A percentile compares a stretch with the other conserved stretches of the same genome.
These are phyloP conservation scores for Exophiala dermatitidis DNA, from an alignment of 2,329 filamentous ascomycete species.

Conservation along the genomic window DNA sequence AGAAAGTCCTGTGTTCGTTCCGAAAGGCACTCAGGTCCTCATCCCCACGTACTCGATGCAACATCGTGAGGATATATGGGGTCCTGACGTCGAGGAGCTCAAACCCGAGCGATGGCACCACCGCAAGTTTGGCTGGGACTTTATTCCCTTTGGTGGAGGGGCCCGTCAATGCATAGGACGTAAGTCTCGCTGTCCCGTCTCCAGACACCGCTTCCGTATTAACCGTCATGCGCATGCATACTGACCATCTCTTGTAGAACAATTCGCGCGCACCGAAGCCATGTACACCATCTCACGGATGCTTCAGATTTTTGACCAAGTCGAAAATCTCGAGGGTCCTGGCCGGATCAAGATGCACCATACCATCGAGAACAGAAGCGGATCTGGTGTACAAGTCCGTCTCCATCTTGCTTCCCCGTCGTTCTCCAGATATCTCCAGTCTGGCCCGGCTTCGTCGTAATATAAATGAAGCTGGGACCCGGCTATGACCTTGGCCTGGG, in stretches of 20 bases:
- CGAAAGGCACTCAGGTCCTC: slow-evolving; percentile 28
- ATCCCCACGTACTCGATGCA: slow-evolving; percentile 34
- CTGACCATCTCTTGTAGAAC: slow-evolving; percentile 38
- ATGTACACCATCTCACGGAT: slow-evolving; percentile 61
- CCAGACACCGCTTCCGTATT: too few species aligned
- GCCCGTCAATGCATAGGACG: slow-evolving; percentile 48
- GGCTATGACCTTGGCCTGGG: slow-evolving; percentile 5
- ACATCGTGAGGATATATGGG: slow-evolving; percentile 32
- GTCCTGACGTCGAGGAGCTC: slow-evolving; percentile 14
- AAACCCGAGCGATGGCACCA: slow-evolving; percentile 18
- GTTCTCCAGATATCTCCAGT: neutral
- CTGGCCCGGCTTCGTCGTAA: neutral
- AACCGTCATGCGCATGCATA: too few species aligned
- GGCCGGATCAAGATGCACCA: slow-evolving; percentile 13
- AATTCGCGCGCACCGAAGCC: slow-evolving; percentile 68
- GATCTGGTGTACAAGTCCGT: slow-evolving; percentile 8
- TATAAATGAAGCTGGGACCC: neutral
- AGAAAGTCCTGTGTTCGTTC: slow-evolving; percentile 29
- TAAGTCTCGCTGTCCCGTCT: slow-evolving; percentile 17
- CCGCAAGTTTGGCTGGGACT: slow-evolving; percentile 41
- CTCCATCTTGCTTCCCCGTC: slow-evolving; percentile 4
- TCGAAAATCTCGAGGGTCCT: slow-evolving; percentile 37
- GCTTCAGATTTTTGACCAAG: slow-evolving; percentile 61
- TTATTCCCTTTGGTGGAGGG: slow-evolving; percentile 47
- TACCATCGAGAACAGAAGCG: slow-evolving; percentile 10